Evolutionary conservation across 1,284 basidiomycete species (phyloP), one percentile per base, ranked within the genome.

Genomic region (Apiotrichum veenhuisii): DNA sequence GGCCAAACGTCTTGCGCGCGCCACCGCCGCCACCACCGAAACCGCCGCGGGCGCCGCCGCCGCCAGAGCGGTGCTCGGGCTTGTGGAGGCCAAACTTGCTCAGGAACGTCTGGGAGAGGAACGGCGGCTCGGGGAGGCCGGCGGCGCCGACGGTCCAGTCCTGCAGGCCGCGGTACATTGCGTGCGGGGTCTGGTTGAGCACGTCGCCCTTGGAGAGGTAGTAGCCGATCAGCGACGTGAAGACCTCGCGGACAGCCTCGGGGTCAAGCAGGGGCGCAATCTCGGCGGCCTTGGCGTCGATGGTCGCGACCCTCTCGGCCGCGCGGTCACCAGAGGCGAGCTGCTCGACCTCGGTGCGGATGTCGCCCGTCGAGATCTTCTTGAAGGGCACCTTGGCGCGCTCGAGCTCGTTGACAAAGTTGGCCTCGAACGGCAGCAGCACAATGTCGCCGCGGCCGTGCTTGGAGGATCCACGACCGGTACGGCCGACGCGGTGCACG

Each of bases 401-500:
- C 12, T 80, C 79, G 42, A 97, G 80, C 63, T 85, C 79, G 73
- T 81, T 81, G 57, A 91, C 76, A 75, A 89, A 97, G 12, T 82
- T 84, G 33, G 80, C 75, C 75, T 98, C 95, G 81, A 85, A 95
- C 14, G 89, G 87, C 12, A 89, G 79, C 23, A 98, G 80, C 22
- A 98, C 82, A 50, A 98, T 76, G 76, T 98, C 95, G 9, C 88
- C 91, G 55, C 92, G 85, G 0, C 89, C 90, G n/a, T 76, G 67
- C 25, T 77, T 75, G 38, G 82, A 81, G 25, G 80, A 79, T 2
- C 86, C 89, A 67, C 94, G 86, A 22, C 92, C 93, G 0, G 95
- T 96, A 59, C 93, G 83, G 2, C 93, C 92, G 47, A 98, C 86
- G 61, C 95, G 88, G 71, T 97, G 93, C 50, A 95, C 82, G 75